These are phyloP conservation scores for Orbilia quercus DNA, from an alignment of 2,329 filamentous ascomycete species.

Conservation along the genomic window DNA sequence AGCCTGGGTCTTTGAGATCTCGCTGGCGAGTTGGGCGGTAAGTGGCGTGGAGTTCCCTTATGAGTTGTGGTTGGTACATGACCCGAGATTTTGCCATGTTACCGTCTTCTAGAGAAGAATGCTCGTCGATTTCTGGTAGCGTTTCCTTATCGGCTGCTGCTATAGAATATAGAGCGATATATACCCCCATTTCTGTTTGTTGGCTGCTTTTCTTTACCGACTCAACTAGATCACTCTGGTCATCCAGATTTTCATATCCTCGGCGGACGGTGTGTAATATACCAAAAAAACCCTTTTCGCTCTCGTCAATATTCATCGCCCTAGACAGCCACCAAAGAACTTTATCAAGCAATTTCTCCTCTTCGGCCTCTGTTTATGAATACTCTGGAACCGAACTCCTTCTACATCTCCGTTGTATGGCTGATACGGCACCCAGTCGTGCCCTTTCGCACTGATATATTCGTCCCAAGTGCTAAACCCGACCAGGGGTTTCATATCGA, in stretches of 20 bases:
- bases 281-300: conserved; percentile 1
- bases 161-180: conserved; percentile 39
- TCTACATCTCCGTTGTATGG: conserved; percentile 32
- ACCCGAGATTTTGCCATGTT: conserved; percentile 51
- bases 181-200: conserved; percentile 18
- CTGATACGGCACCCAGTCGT: conserved; percentile 21
- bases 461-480: conserved; percentile 31
- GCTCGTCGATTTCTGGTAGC: conserved; percentile 9
- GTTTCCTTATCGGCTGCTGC: conserved; percentile 8
- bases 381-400: conserved; percentile 19
- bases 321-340: conserved; percentile 18
- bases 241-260: conserved; percentile 23
- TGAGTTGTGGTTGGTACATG: conserved; percentile 58
- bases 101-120: conserved; percentile 40
- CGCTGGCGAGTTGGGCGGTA: conserved; percentile 60
- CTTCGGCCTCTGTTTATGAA: conserved; percentile 12
- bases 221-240: conserved; percentile 18
- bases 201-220: not conserved
- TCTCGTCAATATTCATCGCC: conserved; percentile 10
- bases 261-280: conserved; percentile 11
- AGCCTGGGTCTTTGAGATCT: conserved; percentile 61
- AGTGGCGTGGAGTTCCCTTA: conserved; percentile 59
- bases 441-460: conserved; percentile 17
- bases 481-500: conserved; percentile 12
- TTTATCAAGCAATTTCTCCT: conserved; percentile 10